Evolutionary conservation across 768 basidiomycete genomes (phyloP), one percentile per base, ranked within the genome.

Genomic region (Cantharellus anzutake): DNA sequence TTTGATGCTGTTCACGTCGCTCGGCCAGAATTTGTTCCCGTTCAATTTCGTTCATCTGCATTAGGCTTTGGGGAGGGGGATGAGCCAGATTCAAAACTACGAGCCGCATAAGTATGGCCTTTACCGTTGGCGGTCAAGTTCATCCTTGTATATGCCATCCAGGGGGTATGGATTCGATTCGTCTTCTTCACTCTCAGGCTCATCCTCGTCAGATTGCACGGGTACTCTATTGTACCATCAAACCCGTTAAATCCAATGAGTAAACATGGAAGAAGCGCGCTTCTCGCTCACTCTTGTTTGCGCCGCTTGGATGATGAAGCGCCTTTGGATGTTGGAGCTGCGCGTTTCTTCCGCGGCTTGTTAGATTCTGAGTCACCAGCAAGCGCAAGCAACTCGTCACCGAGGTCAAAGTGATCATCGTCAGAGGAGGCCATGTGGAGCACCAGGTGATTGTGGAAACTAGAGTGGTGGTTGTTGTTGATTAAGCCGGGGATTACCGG

Each of bases 121-220:
- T 73, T 73, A 94, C 94, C 76, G 73, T 63, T 83, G 77, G 66
- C 84, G 79, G 70, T 97, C 94, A 7, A 74, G 76, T 65, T 90
- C 89, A 66, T 96, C 83, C 61, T 78, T 78, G 67, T 87, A 98
- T 70, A 89, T 88, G 56, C 89, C 91, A 66, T 98, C 94, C 7
- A 96, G 72, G 0, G 91, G 93, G 68, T 89, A 98, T 2, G 82
- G 82, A 64, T 88, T 83, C 7, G 69, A 67, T 3, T 74, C 76
- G 41, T 67, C 65, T 57, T 74, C 75, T 65, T 86, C 84, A 61
- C 80, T 83, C 65, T 86, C 84, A 5, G 76, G 75, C 29, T 71
- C 76, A 44, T 75, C 72, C 41, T 78, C 80, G n/a, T 65, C 68
- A 2, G 63, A 61, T n/a, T 68, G 66, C 4, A 64, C 65, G 14